Conservation (phyloP, 1,139 yeast genomes). For the Saccharomycopsis phalli region DNA sequence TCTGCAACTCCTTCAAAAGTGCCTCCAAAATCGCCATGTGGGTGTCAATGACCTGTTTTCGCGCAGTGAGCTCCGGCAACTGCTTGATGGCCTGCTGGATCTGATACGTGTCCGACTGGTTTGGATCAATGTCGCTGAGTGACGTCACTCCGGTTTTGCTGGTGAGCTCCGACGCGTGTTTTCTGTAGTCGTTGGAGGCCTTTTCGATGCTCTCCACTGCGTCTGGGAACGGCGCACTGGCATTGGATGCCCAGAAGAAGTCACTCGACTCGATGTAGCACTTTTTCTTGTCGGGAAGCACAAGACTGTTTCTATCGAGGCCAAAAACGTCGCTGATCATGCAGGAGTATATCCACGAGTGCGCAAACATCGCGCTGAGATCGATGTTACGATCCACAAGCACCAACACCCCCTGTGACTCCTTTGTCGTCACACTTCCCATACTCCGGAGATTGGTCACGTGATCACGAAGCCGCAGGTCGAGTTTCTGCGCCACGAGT, state of each 20-base stretch:
- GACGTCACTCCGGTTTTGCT: slow-evolving; percentile 45
- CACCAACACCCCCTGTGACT: slow-evolving; percentile 62
- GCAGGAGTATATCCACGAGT: slow-evolving; percentile 97
- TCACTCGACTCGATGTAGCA: slow-evolving; percentile 89
- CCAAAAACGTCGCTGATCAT: slow-evolving; percentile 89
- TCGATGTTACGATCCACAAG: slow-evolving; percentile 84
- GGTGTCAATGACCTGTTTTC: slow-evolving; percentile 84
- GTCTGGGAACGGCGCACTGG: slow-evolving; percentile 91
- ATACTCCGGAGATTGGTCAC: slow-evolving; percentile 53
- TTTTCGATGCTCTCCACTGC: slow-evolving; percentile 92
- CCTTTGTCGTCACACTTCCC: slow-evolving; percentile 26
- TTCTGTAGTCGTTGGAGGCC: slow-evolving; percentile 71
- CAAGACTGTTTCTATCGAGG: slow-evolving; percentile 69
- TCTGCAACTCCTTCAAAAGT: slow-evolving; percentile 72
- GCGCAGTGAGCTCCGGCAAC: slow-evolving; percentile 82
- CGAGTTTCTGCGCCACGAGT: slow-evolving; percentile 79
- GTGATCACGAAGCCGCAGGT: slow-evolving; percentile 73
- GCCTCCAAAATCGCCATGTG: slow-evolving; percentile 94
- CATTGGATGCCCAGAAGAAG: slow-evolving; percentile 80
- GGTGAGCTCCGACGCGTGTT: slow-evolving; percentile 81
- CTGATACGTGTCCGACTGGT: slow-evolving; percentile 47
- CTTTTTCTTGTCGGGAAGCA: slow-evolving; percentile 46
- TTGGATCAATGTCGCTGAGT: slow-evolving; percentile 66
- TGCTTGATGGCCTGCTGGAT: slow-evolving; percentile 87
- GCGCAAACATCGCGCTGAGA: slow-evolving; percentile 87